Percentiles rank a stretch among this genome's conserved stretches.
phyloP scores from a whole-genome alignment of 2,329 filamentous ascomycete species.

The Juglanconis oblonga region DNA sequence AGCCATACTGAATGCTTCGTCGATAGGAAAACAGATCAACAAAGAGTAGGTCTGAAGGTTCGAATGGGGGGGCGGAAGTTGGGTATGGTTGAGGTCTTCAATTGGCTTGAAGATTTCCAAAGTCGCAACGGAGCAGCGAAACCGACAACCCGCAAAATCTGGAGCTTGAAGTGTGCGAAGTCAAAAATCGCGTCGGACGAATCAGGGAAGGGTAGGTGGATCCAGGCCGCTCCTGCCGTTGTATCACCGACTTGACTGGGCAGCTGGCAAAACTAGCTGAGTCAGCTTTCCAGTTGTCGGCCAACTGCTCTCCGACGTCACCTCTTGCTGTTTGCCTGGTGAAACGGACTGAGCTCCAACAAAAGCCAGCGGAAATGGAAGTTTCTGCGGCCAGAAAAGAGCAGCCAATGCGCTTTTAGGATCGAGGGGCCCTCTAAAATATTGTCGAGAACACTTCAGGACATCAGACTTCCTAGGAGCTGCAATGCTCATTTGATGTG shows the following conservation, averaged over 20 bases:
- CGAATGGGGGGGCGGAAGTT: slow-evolving; percentile 34
- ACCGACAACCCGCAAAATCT: slow-evolving; percentile 37
- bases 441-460: too few species aligned
- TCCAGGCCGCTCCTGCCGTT: neutral
- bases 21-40: slow-evolving; percentile 33
- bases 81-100: slow-evolving; percentile 24
- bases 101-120: slow-evolving; percentile 19
- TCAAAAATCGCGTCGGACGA: slow-evolving; percentile 32
- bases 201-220: slow-evolving; percentile 1
- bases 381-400: too few species aligned
- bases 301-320: slow-evolving; percentile 6
- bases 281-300: slow-evolving; percentile 2
- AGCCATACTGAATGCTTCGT: slow-evolving; percentile 61
- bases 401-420: too few species aligned
- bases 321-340: neutral
- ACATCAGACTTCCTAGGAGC: too few species aligned
- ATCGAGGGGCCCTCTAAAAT: too few species aligned
- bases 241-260: neutral
- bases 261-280: slow-evolving; percentile 2
- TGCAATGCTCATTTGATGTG: too few species aligned
- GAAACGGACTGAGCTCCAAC: neutral
- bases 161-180: slow-evolving; percentile 34
- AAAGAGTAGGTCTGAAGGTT: slow-evolving; percentile 31
- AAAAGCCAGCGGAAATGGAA: too few species aligned
- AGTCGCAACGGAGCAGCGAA: slow-evolving; percentile 27